Base-by-base conservation (phyloP, 2,329 filamentous ascomycete genomes). In the Exophiala bonariae region DNA sequence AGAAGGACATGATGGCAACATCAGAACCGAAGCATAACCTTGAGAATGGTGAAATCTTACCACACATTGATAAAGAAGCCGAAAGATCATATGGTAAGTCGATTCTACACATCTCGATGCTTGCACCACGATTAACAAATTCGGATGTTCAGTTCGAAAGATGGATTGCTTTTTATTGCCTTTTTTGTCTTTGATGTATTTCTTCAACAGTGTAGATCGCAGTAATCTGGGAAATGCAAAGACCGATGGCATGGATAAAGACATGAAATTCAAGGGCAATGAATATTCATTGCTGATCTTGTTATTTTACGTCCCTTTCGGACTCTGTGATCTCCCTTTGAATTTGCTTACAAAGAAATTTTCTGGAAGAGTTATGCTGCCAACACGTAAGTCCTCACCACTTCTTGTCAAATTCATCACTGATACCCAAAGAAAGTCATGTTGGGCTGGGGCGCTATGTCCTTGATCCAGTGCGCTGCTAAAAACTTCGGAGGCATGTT, bases 271-370 rank as follows among this genome's bases (percentile, higher is more conserved):
- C 48, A 67, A 58, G 0, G 71, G 69, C 9, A 64, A 74, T 32
- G 59, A 71, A 33, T 75, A 72, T 47, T 72, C 67, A 0, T 56
- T 74, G n/a, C 54, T 74, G 4, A 69, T 78, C 4, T 56, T 77
- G 3, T 60, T 78, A 0, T 78, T 78, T 52, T 77, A 78, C 46
- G 68, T 78, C 2, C 75, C 76, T 0, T 75, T 75, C 49, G 74
- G 73, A 1, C 56, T 78, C 1, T 74, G 67, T 41, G 73, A 78
- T 54, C 58, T 79, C 10, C 74, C 74, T 9, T 66, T 77, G 36
- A 78, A 74, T 47, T 63, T 76, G 42, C 58, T 76, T 39, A 74
- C 72, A 6, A 75, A 75, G 54, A 64, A 65, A 3, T 78, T 70
- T 47, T 77, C 66, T 55, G 78, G 50, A 41, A 71, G 42, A 44